Percentiles rank a stretch among this genome's conserved stretches.
Conservation (phyloP, 768 basidiomycete species). For the Russula emetica region DNA sequence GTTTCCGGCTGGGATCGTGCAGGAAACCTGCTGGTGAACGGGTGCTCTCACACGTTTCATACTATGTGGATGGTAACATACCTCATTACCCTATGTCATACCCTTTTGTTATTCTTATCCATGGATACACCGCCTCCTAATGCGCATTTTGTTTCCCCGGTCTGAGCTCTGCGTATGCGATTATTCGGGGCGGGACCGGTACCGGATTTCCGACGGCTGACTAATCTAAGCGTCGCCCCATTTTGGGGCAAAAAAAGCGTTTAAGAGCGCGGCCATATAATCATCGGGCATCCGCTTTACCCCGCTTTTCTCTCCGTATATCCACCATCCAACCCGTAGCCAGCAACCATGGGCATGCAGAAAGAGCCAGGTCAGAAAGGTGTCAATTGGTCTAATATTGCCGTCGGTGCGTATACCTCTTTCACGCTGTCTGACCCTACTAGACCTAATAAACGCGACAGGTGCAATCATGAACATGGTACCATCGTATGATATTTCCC, state of each 20-base stretch:
- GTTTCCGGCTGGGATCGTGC: conserved; percentile 5
- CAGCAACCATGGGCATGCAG: conserved; percentile 64
- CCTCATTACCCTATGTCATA: conserved; percentile 25
- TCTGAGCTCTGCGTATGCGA: background rate
- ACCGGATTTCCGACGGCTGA: conserved; percentile 12
- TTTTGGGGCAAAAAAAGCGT: background rate
- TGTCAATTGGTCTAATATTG: conserved; percentile 92
- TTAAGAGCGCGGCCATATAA: background rate
- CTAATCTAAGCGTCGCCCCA: conserved; percentile 9
- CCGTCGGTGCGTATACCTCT: conserved; percentile 63
- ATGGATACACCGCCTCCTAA: conserved; percentile 22
- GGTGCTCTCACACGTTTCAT: conserved; percentile 19
- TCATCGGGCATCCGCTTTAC: background rate
- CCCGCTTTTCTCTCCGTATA: conserved; percentile 18
- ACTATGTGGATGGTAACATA: conserved; percentile 18
- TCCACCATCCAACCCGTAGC: conserved; percentile 19
- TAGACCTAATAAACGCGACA: conserved; percentile 31
- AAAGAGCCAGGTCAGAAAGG: conserved; percentile 89
- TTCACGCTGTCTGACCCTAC: background rate
- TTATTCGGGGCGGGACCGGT: conserved; percentile 9
- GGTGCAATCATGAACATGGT: conserved; percentile 99
- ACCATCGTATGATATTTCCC: conserved; percentile 30
- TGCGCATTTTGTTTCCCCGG: background rate
- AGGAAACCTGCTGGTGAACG: conserved; percentile 15
- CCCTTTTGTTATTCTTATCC: conserved; percentile 27